Base-by-base conservation (phyloP, 2,329 filamentous ascomycete species). In the Metarhizium robertsii region DNA sequence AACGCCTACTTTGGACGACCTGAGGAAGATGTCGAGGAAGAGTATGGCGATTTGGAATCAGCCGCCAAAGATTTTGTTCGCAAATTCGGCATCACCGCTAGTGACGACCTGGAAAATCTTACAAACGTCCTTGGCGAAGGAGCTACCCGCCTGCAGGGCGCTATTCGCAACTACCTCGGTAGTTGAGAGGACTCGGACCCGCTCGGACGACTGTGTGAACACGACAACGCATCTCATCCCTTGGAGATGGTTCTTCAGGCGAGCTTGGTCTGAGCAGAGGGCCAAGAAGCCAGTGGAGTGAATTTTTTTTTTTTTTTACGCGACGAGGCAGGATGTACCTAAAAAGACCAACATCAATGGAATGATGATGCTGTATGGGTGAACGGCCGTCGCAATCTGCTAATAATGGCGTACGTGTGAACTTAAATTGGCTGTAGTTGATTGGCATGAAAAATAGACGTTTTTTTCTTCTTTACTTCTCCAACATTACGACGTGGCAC, bases 1-100 rank as follows among this genome's bases (percentile, higher is more conserved):
- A 99, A 97, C 71, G 90, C 90, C 55, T 99, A 97, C 79, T 99
- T 99, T 71, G 94, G 94, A 58, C 87, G 92, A 53, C 87, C 90
- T 2, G 94, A 99, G 67, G 88, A 92, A 29, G 88, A 95, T 62
- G 74, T 80, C 36, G 77, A 77, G 55, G 89, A 92, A 59, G 90
- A 90, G 47, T 96, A 96, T 61, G 91, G 92, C 50, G 92, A 96
- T 66, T 76, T 99, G 57, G 94, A 99, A 74, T 80, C 77, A n/a
- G 91, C 91, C 0, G 94, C 94, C 57, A 96, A 94, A 76, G 94
- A 99, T 71, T 95, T 97, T 73, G 86, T 97, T 36, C 85, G 94
- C 66, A 91, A 89, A 68, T 96, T 97, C 68, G 94, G 94, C 52
- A 88, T 96, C 63, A 97, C 92, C 4, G 92, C 94, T 29, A 92